Evolutionary conservation across 768 basidiomycete genomes (phyloP).

Genomic region (Phylloporus arenicola): DNA sequence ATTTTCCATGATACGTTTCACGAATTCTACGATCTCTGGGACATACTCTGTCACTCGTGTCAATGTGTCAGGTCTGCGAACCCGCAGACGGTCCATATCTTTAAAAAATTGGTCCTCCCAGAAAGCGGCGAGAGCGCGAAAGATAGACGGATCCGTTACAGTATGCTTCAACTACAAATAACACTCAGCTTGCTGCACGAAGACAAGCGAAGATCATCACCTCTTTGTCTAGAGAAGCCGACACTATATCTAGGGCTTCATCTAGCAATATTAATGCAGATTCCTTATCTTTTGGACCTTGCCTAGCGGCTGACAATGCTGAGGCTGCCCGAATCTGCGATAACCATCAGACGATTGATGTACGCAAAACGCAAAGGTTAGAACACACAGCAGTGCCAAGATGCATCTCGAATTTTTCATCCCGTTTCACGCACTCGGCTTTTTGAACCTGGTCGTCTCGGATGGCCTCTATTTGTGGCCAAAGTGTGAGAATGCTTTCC

Average conservation of each 20-base stretch:
- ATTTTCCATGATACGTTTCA: conserved; percentile 77
- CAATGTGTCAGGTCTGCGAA: conserved; percentile 82
- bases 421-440: conserved; percentile 62
- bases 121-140: conserved; percentile 71
- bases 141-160: conserved; percentile 83
- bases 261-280: conserved; percentile 59
- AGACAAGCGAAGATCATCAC: conserved; percentile 34
- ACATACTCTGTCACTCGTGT: conserved; percentile 98
- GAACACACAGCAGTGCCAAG: conserved; percentile 66
- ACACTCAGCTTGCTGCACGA: conserved; percentile 3
- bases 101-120: conserved; percentile 91
- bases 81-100: conserved; percentile 86
- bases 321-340: conserved; percentile 44
- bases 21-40: conserved; percentile 88
- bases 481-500: conserved; percentile 48
- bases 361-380: conserved; percentile 3
- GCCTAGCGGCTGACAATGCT: conserved; percentile 50
- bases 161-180: conserved; percentile 60
- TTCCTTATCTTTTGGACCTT: conserved; percentile 37
- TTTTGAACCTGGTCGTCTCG: conserved; percentile 59
- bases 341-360: conserved; percentile 12
- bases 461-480: conserved; percentile 50
- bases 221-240: conserved; percentile 55
- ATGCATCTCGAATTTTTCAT: conserved; percentile 94
- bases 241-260: conserved; percentile 62